Evolutionary conservation across 2,329 filamentous ascomycete genomes (phyloP).

Genomic region (Fragosphaeria purpurea): DNA sequence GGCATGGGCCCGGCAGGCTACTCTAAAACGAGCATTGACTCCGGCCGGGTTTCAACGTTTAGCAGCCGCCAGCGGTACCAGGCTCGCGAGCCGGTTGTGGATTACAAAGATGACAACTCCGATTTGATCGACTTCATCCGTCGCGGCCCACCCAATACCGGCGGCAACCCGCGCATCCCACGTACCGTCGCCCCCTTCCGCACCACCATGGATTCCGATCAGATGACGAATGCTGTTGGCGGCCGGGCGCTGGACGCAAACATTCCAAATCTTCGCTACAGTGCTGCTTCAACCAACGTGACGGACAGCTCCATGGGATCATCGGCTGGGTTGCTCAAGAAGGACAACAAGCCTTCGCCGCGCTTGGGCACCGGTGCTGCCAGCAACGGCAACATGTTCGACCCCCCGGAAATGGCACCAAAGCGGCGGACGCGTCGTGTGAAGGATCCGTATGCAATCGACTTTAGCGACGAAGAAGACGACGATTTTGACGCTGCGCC

Average conservation of each 20-base stretch:
- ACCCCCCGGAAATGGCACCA: slow-evolving; percentile 43
- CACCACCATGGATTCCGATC: slow-evolving; percentile 77
- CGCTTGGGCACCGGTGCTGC: background rate
- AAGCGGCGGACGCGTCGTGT: slow-evolving; percentile 67
- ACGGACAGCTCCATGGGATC: slow-evolving; percentile 66
- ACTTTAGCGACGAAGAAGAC: slow-evolving; percentile 63
- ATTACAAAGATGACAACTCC: slow-evolving; percentile 57
- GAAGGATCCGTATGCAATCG: slow-evolving; percentile 89
- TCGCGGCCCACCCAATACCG: slow-evolving; percentile 60
- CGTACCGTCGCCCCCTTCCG: slow-evolving; percentile 78
- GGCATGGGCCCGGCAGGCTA: slow-evolving; percentile 16
- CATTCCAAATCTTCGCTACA: slow-evolving; percentile 46
- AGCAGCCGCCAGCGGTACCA: slow-evolving; percentile 44
- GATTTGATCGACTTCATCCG: slow-evolving; percentile 95
- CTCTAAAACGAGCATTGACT: slow-evolving; percentile 28
- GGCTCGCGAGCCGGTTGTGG: slow-evolving; percentile 60
- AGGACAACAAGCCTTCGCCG: slow-evolving; percentile 14
- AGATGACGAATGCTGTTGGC: slow-evolving; percentile 47
- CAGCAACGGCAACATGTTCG: slow-evolving; percentile 26
- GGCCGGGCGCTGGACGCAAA: slow-evolving; percentile 48
- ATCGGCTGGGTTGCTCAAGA: slow-evolving; percentile 55
- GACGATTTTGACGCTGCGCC: slow-evolving; percentile 27
- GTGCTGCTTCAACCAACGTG: slow-evolving; percentile 45
- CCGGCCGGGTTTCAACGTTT: slow-evolving; percentile 25
- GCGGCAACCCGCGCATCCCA: slow-evolving; percentile 61